Conservation (phyloP, 2,329 filamentous ascomycete species). For the Colletotrichum truncatum region DNA sequence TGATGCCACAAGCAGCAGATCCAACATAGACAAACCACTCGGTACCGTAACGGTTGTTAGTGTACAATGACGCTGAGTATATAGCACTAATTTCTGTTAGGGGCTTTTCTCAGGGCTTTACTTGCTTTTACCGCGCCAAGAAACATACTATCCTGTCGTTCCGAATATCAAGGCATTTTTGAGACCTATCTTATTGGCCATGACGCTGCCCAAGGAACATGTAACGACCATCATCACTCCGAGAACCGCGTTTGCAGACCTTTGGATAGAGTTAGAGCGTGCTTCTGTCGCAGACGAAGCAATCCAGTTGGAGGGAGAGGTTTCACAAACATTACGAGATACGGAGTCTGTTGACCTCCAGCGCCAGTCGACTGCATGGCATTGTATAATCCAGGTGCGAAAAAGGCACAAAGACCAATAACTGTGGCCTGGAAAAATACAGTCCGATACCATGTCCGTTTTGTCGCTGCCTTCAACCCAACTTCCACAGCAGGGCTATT, state of each 20-base stretch:
- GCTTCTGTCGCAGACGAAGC: too few relatives aligned
- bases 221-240: conserved; percentile 17
- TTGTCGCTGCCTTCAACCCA: too few relatives aligned
- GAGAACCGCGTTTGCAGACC: conserved; percentile 10
- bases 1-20: conserved; percentile 35
- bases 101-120: too few relatives aligned
- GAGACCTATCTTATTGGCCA: conserved; percentile 2
- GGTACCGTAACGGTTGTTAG: conserved; percentile 41
- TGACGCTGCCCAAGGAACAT: conserved; percentile 10
- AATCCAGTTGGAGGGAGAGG: rapidly evolving
- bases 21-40: conserved; percentile 34
- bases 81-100: conserved; percentile 22
- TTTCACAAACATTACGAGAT: conserved; percentile 40
- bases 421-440: conserved; percentile 41
- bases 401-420: conserved; percentile 36
- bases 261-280: neutral
- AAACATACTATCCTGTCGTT: conserved; percentile 12
- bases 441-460: conserved; percentile 34
- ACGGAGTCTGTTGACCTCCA: conserved; percentile 40
- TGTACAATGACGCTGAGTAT: conserved; percentile 46
- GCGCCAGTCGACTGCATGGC: conserved; percentile 42
- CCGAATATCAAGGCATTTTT: conserved; percentile 18
- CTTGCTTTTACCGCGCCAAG: too few relatives aligned
- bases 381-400: conserved; percentile 41
- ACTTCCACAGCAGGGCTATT: too few relatives aligned